Percentiles rank a stretch among this genome's conserved stretches.
Evolutionary conservation across 495 filamentous ascomycete genomes (phyloP).

Genomic region (Eremomyces bilateralis): DNA sequence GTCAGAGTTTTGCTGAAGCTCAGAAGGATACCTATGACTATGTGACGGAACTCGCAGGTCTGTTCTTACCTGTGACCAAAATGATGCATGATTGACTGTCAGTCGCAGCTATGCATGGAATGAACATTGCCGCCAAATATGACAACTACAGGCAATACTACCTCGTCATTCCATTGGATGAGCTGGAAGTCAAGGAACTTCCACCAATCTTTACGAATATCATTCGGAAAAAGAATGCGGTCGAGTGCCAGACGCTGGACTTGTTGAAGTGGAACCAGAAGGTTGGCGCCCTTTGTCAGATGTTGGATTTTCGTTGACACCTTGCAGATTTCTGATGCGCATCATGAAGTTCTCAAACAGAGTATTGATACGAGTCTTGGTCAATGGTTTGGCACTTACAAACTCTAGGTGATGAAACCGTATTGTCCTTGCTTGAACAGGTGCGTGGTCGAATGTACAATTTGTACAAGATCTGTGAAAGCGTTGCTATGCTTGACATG

Average conservation of each 20-base stretch:
- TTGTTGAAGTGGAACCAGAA: conserved; percentile 41
- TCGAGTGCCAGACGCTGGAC: conserved; percentile 72
- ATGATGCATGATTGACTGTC: conserved; percentile 4
- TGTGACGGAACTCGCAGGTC: conserved; percentile 39
- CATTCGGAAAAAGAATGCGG: conserved; percentile 42
- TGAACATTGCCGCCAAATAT: conserved; percentile 46
- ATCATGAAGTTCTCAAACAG: conserved; percentile 60
- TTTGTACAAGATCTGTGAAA: conserved; percentile 63
- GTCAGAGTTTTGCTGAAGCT: conserved; percentile 68
- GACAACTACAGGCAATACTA: conserved; percentile 63
- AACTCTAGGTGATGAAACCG: too few relatives aligned
- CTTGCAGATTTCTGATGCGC: conserved; percentile 42
- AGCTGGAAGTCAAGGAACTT: conserved; percentile 38
- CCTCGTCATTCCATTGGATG: conserved; percentile 40
- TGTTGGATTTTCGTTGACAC: neutral
- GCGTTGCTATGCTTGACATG: conserved; percentile 84
- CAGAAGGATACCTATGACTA: conserved; percentile 55
- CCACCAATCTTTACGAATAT: conserved; percentile 61
- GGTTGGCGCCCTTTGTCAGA: conserved; percentile 1
- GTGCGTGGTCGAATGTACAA: conserved; percentile 42
- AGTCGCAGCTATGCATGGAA: conserved; percentile 19
- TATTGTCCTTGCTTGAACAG: conserved; percentile 29
- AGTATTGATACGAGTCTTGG: too few relatives aligned
- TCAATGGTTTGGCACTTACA: too few relatives aligned
- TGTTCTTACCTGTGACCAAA: conserved; percentile 7